These are phyloP conservation scores for Fulvia fulva DNA, from an alignment of 2,329 filamentous ascomycete genomes.

Conservation along the genomic window DNA sequence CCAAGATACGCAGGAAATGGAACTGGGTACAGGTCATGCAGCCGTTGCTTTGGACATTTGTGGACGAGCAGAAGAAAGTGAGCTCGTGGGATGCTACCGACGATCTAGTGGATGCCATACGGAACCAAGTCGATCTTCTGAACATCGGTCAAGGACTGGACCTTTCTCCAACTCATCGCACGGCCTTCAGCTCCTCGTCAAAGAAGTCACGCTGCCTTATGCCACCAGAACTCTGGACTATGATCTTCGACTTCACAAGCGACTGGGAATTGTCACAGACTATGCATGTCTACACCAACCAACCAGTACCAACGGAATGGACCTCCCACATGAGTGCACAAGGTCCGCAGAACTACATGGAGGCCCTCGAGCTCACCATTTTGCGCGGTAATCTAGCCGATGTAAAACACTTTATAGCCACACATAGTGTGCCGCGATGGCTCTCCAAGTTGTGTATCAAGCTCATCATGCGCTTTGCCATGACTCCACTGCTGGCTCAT, in stretches of 20 bases:
- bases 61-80: constrained; percentile 45
- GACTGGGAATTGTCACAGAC: constrained; percentile 90
- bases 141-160: constrained; percentile 70
- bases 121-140: constrained; percentile 72
- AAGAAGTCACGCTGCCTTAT: constrained; percentile 43
- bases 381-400: constrained; percentile 66
- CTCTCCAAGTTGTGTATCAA: constrained; percentile 80
- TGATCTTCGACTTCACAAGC: constrained; percentile 75
- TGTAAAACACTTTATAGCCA: constrained; percentile 68
- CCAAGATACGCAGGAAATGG: constrained; percentile 79
- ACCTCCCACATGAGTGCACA: constrained; percentile 58
- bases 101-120: constrained; percentile 68
- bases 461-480: constrained; percentile 85
- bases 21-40: constrained; percentile 79
- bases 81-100: constrained; percentile 58
- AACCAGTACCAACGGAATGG: constrained; percentile 73
- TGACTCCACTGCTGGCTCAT: constrained; percentile 72
- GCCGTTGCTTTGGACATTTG: constrained; percentile 77
- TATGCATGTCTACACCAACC: constrained; percentile 73
- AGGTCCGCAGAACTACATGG: constrained; percentile 66
- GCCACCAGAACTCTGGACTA: constrained; percentile 83
- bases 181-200: constrained; percentile 31
- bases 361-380: constrained; percentile 80
- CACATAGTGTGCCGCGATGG: constrained; percentile 64
- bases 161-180: constrained; percentile 31